Evolutionary conservation across 208 protist species (phyloP), one percentile per base, ranked within the genome.

Genomic region (Trypanosoma lewisi): DNA sequence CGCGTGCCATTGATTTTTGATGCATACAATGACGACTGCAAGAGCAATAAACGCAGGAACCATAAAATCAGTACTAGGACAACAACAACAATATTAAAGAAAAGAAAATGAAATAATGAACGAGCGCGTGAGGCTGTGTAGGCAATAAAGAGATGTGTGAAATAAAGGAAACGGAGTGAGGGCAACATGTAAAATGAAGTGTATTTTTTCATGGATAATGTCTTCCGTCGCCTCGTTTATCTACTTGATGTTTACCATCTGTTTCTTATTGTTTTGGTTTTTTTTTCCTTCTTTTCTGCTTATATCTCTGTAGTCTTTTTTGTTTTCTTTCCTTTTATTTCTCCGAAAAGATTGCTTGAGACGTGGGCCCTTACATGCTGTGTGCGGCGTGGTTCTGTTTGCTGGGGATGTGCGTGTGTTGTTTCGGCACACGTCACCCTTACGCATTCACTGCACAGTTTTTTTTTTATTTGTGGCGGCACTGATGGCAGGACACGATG

Each of bases 221-320:
- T 44, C 12, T 44, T 44, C 4, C 39, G 8, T 14, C 11, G 39
- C 39, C 4, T 14, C 4, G 4, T 3, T 17, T 14, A 44, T 44
- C 2, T 44, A 17, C 39, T 19, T 5, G 12, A 14, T 3, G 14
- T n/a, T 44, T 17, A 19, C 4, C 4, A n/a, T 44, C 12, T 44
- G 12, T n/a, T 44, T 44, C 5, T 44, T 44, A 3, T 17, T 17
- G 19, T 41, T 0, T 42, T 16, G 42, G 27, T 37, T 56, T 67
- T 67, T 56, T 65, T 54, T 34, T 53, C 25, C 36, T 67, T 44
- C n/a, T n/a, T n/a, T n/a, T n/a, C n/a, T n/a, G n/a, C n/a, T n/a
- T n/a, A n/a, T n/a, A n/a, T n/a, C n/a, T n/a, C n/a, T n/a, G n/a
- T n/a, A n/a, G n/a, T n/a, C n/a, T n/a, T n/a, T n/a, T n/a, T n/a